Base-by-base conservation (phyloP, 2,329 filamentous ascomycete species). In the Lecanoromycetidae sp. region DNA sequence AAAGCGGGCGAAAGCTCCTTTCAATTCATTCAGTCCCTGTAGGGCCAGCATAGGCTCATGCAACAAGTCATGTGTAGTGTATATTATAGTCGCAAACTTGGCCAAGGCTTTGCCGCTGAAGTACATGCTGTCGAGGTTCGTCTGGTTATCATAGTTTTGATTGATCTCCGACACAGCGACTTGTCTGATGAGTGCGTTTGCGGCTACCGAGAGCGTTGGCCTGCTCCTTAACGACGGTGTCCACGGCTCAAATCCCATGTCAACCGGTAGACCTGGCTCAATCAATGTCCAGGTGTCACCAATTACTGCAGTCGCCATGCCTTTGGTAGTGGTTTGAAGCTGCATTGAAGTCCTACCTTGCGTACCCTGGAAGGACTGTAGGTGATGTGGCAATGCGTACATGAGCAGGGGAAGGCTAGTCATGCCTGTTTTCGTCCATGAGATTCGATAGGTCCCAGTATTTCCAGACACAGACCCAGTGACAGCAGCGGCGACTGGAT, bases 361-460 rank as follows among this genome's bases (percentile, higher is more conserved):
- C 9, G 64, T 63, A 1, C 63, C 56, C 54, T 86, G 77, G 51
- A 96, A 88, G 0, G 84, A 87, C 26, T 78, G 69, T 3, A 86
- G 61, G 55, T 96, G 91, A 62, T 96, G 91, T 19, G 88, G 87
- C 39, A 98, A 68, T 13, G 84, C 85, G 61, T 84, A 95, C 80
- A 94, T 91, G 53, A 91, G 70, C 19, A 94, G 69, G 3, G 71
- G 64, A 13, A 75, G 68, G 5, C 63, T 37, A 29, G 70, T 60
- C 29, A 78, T 69, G 5, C 88, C 90, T 1, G 69, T 73, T 58
- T 85, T 90, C n/a, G 69, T 65, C 67, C 84, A 96, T 0, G 67
- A 66, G 48, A 96, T 76, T 0, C 67, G 77, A 61, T 96, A 98
- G 1, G 71, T 77, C 9, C 86, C 90, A 9, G 66, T 67, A 0